Conservation (phyloP, 306 rosid genomes). For the Phaseolus lunatus region DNA sequence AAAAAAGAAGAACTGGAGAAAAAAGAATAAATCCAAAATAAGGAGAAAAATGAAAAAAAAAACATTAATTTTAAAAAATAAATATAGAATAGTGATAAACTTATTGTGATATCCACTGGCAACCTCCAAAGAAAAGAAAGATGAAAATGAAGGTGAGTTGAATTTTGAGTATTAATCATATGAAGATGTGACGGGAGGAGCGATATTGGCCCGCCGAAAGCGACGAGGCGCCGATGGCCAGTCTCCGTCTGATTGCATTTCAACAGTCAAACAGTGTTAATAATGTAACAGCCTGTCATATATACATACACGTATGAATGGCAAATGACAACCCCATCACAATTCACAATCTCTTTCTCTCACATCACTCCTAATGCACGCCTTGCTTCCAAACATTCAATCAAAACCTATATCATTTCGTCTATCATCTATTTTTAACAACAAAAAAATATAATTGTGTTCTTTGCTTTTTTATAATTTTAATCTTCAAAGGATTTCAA, state of each 20-base stretch:
- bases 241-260: neutral
- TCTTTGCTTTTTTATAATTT: too few relatives aligned
- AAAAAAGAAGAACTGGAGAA: too few relatives aligned
- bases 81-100: too few relatives aligned
- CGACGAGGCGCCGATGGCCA: conserved; percentile 19
- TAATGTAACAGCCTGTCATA: conserved; percentile 18
- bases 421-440: neutral
- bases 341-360: neutral
- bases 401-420: neutral
- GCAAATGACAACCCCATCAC: neutral
- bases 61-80: too few relatives aligned
- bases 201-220: neutral
- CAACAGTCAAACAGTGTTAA: conserved; percentile 22
- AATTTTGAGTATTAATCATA: neutral
- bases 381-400: neutral
- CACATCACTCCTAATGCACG: neutral
- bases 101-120: too few relatives aligned
- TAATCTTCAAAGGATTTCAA: too few relatives aligned
- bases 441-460: too few relatives aligned
- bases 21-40: too few relatives aligned
- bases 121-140: neutral
- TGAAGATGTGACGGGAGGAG: neutral
- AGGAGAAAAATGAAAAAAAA: too few relatives aligned
- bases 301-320: neutral
- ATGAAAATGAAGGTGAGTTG: neutral